Evolutionary conservation across 2,329 filamentous ascomycete genomes (phyloP), one percentile per base, ranked within the genome.

Genomic region (Shiraia bambusicola): DNA sequence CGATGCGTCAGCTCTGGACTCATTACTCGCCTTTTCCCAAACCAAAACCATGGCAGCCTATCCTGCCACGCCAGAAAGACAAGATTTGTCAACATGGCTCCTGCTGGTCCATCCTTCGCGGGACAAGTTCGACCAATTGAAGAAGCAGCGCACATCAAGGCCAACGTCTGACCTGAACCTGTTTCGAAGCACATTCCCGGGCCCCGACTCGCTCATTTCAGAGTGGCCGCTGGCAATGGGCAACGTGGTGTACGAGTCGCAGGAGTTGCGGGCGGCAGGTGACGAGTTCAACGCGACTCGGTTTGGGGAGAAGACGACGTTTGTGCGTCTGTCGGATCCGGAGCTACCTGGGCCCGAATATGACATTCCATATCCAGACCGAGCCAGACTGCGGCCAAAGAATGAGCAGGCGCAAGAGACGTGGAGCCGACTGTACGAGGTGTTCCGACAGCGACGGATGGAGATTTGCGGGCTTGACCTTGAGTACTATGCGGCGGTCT

Each of bases 391-490:
- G 19, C 58, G 72, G 36, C 75, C 75, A n/a, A 56, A 62, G 48
- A 70, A 74, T 38, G 67, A 68, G 32, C 69, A 75, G 41, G 72
- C 73, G 7, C 66, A 74, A 42, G 71, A 69, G 58, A 66, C 70
- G 19, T 78, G 76, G 75, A 74, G 73, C 49, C 69, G 63, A 37
- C 55, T 77, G 42, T 78, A 78, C 49, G 72, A 73, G 27, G 57
- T 63, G 25, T 79, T 76, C 55, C 71, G 74, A 33, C 70, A 75
- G 49, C 68, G 67, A 51, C 66, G 76, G 40, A 75, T 75, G 70
- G 74, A 77, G 42, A 70, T 77, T 35, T 79, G 76, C 56, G 76
- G 75, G 35, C 59, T 79, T 45, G 76, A 77, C 50, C 58, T 79
- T 50, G 74, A 77, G 59, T 58, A 54, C 15, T 75, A 71, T 63